phyloP scores from a whole-genome alignment of 352 stramenopile species.

The Pythium graminicola region DNA sequence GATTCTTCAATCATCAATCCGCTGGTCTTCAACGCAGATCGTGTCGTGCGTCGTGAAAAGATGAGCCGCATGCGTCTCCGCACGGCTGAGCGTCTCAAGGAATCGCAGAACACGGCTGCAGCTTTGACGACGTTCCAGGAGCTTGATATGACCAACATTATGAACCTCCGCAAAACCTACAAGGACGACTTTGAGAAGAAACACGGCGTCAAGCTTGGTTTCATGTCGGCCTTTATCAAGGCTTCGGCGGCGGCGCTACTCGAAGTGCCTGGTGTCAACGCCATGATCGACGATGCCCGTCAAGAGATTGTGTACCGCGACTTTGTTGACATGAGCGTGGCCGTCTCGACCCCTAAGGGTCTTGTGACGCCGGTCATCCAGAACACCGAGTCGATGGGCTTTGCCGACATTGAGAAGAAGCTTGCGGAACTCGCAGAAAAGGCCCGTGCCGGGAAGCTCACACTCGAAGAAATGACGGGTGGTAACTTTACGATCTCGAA shows the following conservation, averaged over 20 bases:
- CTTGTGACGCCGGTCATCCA: constrained; percentile 98
- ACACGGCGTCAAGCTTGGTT: constrained; percentile 98
- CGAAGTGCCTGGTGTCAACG: constrained; percentile 96
- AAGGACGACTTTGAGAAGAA: constrained; percentile 97
- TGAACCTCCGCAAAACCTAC: constrained; percentile 91
- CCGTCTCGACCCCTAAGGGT: constrained; percentile 94
- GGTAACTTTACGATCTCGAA: constrained; percentile 99
- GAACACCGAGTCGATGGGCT: constrained; percentile 97
- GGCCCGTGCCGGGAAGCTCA: constrained; percentile 66
- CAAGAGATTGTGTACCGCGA: constrained; percentile 99
- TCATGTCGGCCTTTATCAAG: constrained; percentile 99
- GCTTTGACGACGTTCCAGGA: constrained; percentile 99
- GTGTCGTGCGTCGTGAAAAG: constrained; percentile 88
- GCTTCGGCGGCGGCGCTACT: constrained; percentile 89
- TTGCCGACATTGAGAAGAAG: constrained; percentile 97
- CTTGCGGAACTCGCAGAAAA: constrained; percentile 91
- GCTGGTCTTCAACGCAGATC: constrained; percentile 42
- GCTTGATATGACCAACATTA: constrained; percentile 97
- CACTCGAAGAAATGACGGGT: constrained; percentile 91
- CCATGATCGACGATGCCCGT: constrained; percentile 96
- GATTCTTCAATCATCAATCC: constrained; percentile 31
- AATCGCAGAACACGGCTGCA: constrained; percentile 97
- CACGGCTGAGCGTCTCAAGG: constrained; percentile 96
- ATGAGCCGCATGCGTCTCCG: constrained; percentile 98
- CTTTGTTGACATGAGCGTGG: constrained; percentile 97